phyloP scores from a whole-genome alignment of 768 basidiomycete genomes.

The Boletus edulis region DNA sequence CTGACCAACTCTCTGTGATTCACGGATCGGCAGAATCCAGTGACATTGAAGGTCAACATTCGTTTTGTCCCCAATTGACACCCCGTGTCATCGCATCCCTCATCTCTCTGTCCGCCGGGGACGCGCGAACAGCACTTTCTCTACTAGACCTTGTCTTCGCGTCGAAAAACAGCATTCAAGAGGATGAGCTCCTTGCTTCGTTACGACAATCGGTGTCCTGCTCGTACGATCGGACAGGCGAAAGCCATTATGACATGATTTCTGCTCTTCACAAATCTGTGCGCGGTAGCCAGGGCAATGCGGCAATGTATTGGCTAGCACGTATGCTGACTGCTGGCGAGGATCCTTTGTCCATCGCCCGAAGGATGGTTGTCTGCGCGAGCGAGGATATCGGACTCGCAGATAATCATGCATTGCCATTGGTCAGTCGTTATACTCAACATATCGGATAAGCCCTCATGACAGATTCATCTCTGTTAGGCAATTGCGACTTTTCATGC shows the following conservation, averaged over 20 bases:
- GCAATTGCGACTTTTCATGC: slow-evolving; percentile 62
- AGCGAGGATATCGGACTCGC: slow-evolving; percentile 86
- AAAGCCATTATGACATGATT: slow-evolving; percentile 78
- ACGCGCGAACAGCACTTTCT: slow-evolving; percentile 76
- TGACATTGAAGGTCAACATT: slow-evolving; percentile 15
- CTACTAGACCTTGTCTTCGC: slow-evolving; percentile 68
- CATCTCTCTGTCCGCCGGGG: slow-evolving; percentile 57
- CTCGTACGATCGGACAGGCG: slow-evolving; percentile 75
- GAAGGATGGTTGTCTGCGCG: slow-evolving; percentile 75
- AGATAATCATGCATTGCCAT: slow-evolving; percentile 70
- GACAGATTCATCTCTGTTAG: slow-evolving; percentile 31
- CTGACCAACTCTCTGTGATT: slow-evolving; percentile 10
- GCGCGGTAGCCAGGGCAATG: slow-evolving; percentile 70
- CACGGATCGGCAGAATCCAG: slow-evolving; percentile 21
- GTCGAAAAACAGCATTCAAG: slow-evolving; percentile 38
- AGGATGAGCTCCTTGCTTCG: slow-evolving; percentile 50
- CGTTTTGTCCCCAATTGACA: slow-evolving; percentile 41
- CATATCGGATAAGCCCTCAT: slow-evolving; percentile 8
- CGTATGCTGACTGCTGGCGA: slow-evolving; percentile 80
- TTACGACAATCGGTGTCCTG: slow-evolving; percentile 63
- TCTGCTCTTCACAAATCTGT: slow-evolving; percentile 83
- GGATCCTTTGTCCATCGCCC: slow-evolving; percentile 74
- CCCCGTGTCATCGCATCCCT: slow-evolving; percentile 47
- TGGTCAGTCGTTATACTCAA: slow-evolving; percentile 41
- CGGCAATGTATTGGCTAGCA: slow-evolving; percentile 87